phyloP scores from a whole-genome alignment of 768 basidiomycete genomes.

The Pulveroboletus sp. region DNA sequence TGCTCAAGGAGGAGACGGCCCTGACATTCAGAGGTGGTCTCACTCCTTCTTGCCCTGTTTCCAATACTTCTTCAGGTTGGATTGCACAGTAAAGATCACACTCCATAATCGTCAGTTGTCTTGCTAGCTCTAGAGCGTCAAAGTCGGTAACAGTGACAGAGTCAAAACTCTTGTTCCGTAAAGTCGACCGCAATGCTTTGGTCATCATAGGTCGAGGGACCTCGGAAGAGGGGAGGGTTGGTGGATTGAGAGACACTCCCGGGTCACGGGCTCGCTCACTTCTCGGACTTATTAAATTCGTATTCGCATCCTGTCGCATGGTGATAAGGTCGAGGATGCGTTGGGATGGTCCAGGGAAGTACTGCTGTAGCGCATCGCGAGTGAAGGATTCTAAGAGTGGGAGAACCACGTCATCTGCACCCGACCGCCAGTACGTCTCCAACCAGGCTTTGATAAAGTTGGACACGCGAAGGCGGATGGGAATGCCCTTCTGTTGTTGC shows the following conservation, averaged over 20 bases:
- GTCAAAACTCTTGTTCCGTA: conserved; percentile 63
- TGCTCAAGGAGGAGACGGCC: conserved; percentile 84
- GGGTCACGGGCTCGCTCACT: conserved; percentile 68
- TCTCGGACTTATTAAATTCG: conserved; percentile 49
- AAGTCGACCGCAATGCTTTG: conserved; percentile 63
- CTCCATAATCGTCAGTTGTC: conserved; percentile 95
- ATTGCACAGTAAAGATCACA: conserved; percentile 83
- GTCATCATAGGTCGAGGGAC: conserved; percentile 86
- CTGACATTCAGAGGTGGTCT: conserved; percentile 67
- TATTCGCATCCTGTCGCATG: conserved; percentile 48
- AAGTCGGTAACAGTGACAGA: conserved; percentile 81
- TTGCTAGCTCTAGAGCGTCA: conserved; percentile 84
- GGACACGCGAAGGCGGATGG: conserved; percentile 85
- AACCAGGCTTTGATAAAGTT: conserved; percentile 95
- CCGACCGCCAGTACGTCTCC: conserved; percentile 83
- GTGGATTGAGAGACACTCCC: conserved; percentile 69
- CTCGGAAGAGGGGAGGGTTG: conserved; percentile 49
- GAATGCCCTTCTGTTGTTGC: conserved; percentile 84
- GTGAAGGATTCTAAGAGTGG: conserved; percentile 57
- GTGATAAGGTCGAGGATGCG: conserved; percentile 67
- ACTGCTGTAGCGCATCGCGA: conserved; percentile 51
- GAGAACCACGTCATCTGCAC: conserved; percentile 65
- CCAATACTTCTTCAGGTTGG: conserved; percentile 82
- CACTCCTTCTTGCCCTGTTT: conserved; percentile 70
- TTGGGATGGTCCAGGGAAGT: conserved; percentile 68